Evolutionary conservation across 169 alveolate species (phyloP), one percentile per base, ranked within the genome.

Genomic region (Cryptosporidium bovis): DNA sequence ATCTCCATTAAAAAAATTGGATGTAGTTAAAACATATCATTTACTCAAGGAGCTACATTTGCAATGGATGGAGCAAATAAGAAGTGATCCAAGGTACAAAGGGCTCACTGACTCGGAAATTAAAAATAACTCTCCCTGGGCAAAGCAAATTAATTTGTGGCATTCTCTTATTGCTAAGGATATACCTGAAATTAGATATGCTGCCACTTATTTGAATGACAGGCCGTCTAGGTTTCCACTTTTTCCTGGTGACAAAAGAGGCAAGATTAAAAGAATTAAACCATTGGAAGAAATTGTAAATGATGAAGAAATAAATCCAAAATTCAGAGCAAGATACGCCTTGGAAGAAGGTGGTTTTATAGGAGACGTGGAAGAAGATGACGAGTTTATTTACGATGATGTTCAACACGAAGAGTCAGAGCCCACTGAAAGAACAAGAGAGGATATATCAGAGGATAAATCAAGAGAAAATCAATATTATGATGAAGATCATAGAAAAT

Each of bases 21-120:
- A 77, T 44, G 51, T 71, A 24, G 51, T 36, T 15, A 77, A 77
- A 31, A 64, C 87, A 20, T 77, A 77, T 27, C 33, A 77, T 20
- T 62, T 77, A 36, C 18, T 77, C 2, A 65, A 40, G 1, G 66
- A 34, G 46, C 40, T 77, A 56, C 87, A 77, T 36, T 48, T 40
- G 8, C 65, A 77, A 18, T 77, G 87, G 87, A 77, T 77, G 87
- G 87, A 77, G 3, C 87, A 77, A 60, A 77, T 77, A 71, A 56
- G 64, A 60, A 58, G 36, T 77, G 87, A 77, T 62, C 77, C 71
- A 40, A 56, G 87, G 46, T 77, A 60, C 56, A 77, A 77, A 33
- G 87, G 87, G 10, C 36, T 77, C 48, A 77, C 69, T 0, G 71
- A 77, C 40, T 62, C 33, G 10, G 87, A 77, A 40, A 12, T 77